Conservation (phyloP, 192 early-diverging fungal genomes). For the Entrophospora sp. region DNA sequence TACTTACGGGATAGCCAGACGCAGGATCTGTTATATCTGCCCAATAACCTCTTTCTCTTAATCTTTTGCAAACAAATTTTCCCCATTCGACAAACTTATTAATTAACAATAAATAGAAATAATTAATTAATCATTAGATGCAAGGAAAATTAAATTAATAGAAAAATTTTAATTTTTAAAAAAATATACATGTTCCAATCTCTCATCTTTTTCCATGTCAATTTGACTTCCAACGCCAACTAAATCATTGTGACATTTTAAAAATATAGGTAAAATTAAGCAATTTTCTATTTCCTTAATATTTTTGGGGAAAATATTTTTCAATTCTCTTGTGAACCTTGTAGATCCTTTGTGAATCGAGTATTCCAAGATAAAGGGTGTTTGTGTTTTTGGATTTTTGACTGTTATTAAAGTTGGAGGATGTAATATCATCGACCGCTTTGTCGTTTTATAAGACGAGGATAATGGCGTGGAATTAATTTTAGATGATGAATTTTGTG, state of each 20-base stretch:
- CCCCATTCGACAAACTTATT: conserved; percentile 68
- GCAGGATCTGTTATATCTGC: conserved; percentile 88
- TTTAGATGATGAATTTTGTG: no score
- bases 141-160: no score
- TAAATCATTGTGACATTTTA: conserved; percentile 67
- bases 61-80: conserved; percentile 40
- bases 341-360: conserved; percentile 37
- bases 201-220: conserved; percentile 72
- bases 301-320: conserved; percentile 60
- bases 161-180: neutral
- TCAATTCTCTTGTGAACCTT: conserved; percentile 58
- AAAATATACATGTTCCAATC: conserved; percentile 59
- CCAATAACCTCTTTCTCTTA: conserved; percentile 63
- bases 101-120: neutral
- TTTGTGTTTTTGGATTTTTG: neutral
- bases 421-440: no score
- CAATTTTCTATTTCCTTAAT: conserved; percentile 37
- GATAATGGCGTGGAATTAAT: no score
- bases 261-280: conserved; percentile 75
- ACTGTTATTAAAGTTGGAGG: neutral
- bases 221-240: conserved; percentile 59
- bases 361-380: conserved; percentile 30
- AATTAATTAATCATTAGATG: no score
- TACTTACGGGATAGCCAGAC: conserved; percentile 69
- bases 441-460: no score